Evolutionary conservation across 2,329 filamentous ascomycete genomes (phyloP), one percentile per base, ranked within the genome.

Genomic region (Dactylonectria estremocensis): DNA sequence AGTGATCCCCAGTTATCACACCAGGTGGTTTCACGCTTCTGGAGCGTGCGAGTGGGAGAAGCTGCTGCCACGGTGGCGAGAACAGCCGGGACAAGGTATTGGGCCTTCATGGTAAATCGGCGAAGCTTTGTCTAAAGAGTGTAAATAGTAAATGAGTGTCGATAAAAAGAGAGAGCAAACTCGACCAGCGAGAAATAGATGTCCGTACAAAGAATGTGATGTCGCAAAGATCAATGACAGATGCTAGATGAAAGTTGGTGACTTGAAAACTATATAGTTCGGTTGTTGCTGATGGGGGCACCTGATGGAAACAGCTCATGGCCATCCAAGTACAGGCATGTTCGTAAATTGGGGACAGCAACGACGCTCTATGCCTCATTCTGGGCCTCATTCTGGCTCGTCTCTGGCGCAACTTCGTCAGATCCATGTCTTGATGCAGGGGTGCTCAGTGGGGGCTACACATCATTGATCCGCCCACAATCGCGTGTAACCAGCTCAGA

Each of bases 1-100:
- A 77, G 63, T 3, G 80, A 78, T 40, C 76, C 83, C 68, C 75
- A 86, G 67, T 82, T 78, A 24, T 78, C 83, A 65, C 84, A 86
- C 72, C 73, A 75, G 49, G 74, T 72, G 3, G 74, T 76, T 52
- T 78, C 77, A 20, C 81, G 77, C 69, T 81, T 79, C 22, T 80
- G 75, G 52, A 81, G 46, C 16, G 74, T 71, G 1, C 28, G 50
- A n/a, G 75, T 74, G 16, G 78, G 78, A 16, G 74, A 69, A 20
- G 78, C 77, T 46, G 72, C 65, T 18, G 73, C 77, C 20, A 69
- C 56, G 49, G 73, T 74, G 69, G 77, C 77, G 63, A 81, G 69
- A 37, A 79, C 63, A 54, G 76, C 72, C 45, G 77, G 74, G 43
- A 75, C 33, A 64, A 77, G 22, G 56, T 45, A 49, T 5, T 69